Conservation (phyloP, 805 yeast species). For the Hemisphaericaspora nanyangensis region DNA sequence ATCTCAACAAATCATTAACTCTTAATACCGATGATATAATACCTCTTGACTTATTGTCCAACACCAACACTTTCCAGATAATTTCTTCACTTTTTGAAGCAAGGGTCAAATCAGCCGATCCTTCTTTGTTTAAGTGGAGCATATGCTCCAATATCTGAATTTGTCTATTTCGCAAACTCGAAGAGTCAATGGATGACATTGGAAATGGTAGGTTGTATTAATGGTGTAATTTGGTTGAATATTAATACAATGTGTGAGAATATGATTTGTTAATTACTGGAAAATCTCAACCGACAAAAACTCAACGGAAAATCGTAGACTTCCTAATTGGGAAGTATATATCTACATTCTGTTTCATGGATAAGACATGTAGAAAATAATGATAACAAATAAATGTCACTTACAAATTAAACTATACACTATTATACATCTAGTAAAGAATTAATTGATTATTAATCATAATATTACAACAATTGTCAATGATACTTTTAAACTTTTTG, state of each 20-base stretch:
- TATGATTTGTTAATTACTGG: too few relatives aligned
- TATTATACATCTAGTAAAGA: too few relatives aligned
- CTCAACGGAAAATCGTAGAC: background rate
- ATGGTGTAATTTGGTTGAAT: background rate
- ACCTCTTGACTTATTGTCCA: slow-evolving; percentile 78
- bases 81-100: slow-evolving; percentile 61
- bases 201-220: background rate
- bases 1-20: slow-evolving; percentile 83
- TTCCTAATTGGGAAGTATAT: slow-evolving; percentile 1
- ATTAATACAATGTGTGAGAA: too few relatives aligned
- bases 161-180: slow-evolving; percentile 23
- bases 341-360: too few relatives aligned
- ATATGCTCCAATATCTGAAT: slow-evolving; percentile 60
- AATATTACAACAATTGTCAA: too few relatives aligned
- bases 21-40: slow-evolving; percentile 88
- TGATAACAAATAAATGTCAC: too few relatives aligned
- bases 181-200: slow-evolving; percentile 12
- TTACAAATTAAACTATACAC: too few relatives aligned
- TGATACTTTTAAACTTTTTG: too few relatives aligned
- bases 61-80: slow-evolving; percentile 85
- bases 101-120: slow-evolving; percentile 50
- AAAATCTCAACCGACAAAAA: background rate
- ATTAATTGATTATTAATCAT: too few relatives aligned
- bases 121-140: slow-evolving; percentile 75
- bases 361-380: too few relatives aligned